Evolutionary conservation across 257 asterid genomes (phyloP), one percentile per base, ranked within the genome.

Genomic region (Salvia rosmarinus): DNA sequence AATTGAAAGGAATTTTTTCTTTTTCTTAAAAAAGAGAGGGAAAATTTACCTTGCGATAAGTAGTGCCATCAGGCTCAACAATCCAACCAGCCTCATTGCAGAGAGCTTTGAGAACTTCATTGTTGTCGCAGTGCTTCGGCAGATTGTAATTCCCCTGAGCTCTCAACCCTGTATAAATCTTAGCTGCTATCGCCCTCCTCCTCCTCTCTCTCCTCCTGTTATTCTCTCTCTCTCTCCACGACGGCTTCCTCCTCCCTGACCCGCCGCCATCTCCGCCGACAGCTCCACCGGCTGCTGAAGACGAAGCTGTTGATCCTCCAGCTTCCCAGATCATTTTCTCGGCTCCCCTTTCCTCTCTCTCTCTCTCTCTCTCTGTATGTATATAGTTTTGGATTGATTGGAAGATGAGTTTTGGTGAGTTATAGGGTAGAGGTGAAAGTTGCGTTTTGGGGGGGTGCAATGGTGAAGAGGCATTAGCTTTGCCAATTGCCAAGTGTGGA

Each of bases 51-150:
- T 86, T 95, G 69, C 98, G 84, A 70, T 95, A 92, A 76, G 99
- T 95, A 37, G 98, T 90, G 42, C 99, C 99, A 68, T 95, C 99
- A 21, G 98, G 84, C 56, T 95, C 96, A 50, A 95, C 99, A 71
- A 87, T 54, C 98, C 98, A 95, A 19, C 99, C 99, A 54, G 98
- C 98, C 67, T 95, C 98, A 71, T 86, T 71, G 74, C 99, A 95
- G 23, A 91, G 98, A 72, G 97, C 98, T 78, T 91, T 95, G 72
- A 91, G 73, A 62, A 95, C 99, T 76, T 95, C 99, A 77, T 95
- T 95, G 44, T 91, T 95, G 47, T 95, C 99, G 59, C 94, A 95
- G 75, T 95, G 98, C 55, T 92, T 95, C 1, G 99, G 99, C 6
- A 95, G 83, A 82, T 92, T 78, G 72, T 87, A 95, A 72, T 95